Percentiles rank a stretch among this genome's conserved stretches.
These are phyloP conservation scores for Flaveria linearis DNA, from an alignment of 129 eudicot genomes.

Conservation along the genomic window DNA sequence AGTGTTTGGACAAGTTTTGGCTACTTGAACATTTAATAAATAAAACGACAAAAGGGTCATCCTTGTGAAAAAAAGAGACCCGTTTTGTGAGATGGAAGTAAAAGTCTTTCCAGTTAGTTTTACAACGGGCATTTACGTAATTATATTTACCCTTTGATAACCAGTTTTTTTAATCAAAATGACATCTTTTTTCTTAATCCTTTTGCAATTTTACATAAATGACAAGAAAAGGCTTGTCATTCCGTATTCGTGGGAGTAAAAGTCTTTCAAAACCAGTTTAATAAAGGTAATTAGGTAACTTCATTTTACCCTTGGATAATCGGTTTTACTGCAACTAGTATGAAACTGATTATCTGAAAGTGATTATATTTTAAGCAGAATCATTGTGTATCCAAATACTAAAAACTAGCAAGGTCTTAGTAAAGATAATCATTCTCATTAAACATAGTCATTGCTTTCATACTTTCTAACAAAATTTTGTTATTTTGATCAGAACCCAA, in stretches of 20 bases:
- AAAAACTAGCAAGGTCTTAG: background rate
- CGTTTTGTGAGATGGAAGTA: background rate
- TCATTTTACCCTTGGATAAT: background rate
- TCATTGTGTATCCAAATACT: too few relatives aligned
- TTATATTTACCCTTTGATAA: background rate
- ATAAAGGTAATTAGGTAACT: too few relatives aligned
- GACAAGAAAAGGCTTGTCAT: too few relatives aligned
- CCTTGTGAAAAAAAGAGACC: background rate
- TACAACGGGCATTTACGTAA: background rate
- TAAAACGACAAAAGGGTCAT: background rate
- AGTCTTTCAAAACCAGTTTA: too few relatives aligned
- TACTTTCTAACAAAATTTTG: background rate
- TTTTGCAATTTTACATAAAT: too few relatives aligned
- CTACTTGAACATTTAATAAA: background rate
- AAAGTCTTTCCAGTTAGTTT: background rate
- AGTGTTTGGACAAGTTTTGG: background rate
- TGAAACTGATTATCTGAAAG: background rate
- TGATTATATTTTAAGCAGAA: too few relatives aligned
- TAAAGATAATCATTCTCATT: background rate
- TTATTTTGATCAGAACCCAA: constrained; percentile 38
- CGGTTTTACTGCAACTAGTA: background rate
- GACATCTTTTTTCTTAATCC: too few relatives aligned
- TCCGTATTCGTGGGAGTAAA: too few relatives aligned
- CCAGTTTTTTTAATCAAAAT: too few relatives aligned
- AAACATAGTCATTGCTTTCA: background rate